These are phyloP conservation scores for Haplosporangium sp. DNA, from an alignment of 371 early-diverging fungal species.

Conservation along the genomic window DNA sequence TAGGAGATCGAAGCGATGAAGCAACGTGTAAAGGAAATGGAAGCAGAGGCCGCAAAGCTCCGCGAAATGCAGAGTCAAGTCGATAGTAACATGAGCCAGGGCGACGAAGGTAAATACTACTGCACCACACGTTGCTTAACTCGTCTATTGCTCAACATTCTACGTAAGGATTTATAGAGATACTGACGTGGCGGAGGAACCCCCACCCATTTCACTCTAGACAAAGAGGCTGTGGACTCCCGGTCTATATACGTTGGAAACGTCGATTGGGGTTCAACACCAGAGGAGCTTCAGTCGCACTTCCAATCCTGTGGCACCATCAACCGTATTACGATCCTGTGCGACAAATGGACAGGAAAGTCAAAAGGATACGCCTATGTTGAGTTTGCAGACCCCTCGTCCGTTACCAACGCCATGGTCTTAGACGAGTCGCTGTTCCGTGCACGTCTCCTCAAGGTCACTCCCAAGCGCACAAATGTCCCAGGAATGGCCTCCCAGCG, in stretches of 20 bases:
- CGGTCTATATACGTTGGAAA: slow-evolving; percentile 96
- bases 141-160: background rate
- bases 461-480: slow-evolving; percentile 64
- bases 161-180: too few species aligned
- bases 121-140: slow-evolving; percentile 65
- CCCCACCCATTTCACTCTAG: slow-evolving; percentile 31
- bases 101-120: slow-evolving; percentile 64
- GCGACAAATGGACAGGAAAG: slow-evolving; percentile 95
- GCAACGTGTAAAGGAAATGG: slow-evolving; percentile 91
- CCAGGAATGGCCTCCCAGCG: slow-evolving; percentile 68
- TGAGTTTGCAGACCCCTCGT: slow-evolving; percentile 91
- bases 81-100: slow-evolving; percentile 79
- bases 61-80: slow-evolving; percentile 91
- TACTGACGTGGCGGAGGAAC: too few species aligned
- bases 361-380: slow-evolving; percentile 98
- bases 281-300: slow-evolving; percentile 96
- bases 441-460: slow-evolving; percentile 82
- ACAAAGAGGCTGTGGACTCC: slow-evolving; percentile 86
- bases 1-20: slow-evolving; percentile 84
- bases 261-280: slow-evolving; percentile 95
- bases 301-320: slow-evolving; percentile 98
- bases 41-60: slow-evolving; percentile 95
- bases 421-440: slow-evolving; percentile 92
- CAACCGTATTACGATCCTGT: slow-evolving; percentile 95
- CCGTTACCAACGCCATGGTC: slow-evolving; percentile 87